Evolutionary conservation across 768 basidiomycete species (phyloP).

Genomic region (Butyriboletus loyo): DNA sequence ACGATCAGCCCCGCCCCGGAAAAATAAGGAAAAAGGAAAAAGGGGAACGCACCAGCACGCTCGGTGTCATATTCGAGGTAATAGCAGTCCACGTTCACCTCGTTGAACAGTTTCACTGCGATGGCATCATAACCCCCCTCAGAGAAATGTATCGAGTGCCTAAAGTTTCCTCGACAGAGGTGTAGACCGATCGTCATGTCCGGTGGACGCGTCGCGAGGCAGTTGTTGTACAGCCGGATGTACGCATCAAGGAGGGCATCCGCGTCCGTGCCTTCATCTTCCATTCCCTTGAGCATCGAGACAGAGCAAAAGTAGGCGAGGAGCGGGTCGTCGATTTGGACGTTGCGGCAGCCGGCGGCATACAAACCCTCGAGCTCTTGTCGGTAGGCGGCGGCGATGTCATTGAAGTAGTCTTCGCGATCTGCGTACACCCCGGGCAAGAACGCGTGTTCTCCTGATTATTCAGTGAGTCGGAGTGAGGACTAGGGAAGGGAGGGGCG

Average conservation of each 20-base stretch:
- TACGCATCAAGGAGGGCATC: conserved; percentile 63
- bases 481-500: not conserved
- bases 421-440: conserved; percentile 16
- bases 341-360: conserved; percentile 40
- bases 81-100: conserved; percentile 42
- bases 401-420: conserved; percentile 45
- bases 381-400: conserved; percentile 45
- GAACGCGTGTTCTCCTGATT: conserved; percentile 23
- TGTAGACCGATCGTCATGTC: conserved; percentile 44
- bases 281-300: conserved; percentile 53
- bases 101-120: conserved; percentile 43
- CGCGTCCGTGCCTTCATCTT: conserved; percentile 56
- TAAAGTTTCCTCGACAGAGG: conserved; percentile 40
- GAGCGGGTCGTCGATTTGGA: conserved; percentile 48
- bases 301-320: conserved; percentile 67
- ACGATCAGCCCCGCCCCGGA: not conserved
- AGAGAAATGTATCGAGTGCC: conserved; percentile 37
- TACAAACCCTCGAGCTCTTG: conserved; percentile 46
- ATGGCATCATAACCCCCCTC: conserved; percentile 47
- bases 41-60: conserved; percentile 36
- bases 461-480: not conserved
- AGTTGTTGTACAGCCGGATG: conserved; percentile 39
- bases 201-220: conserved; percentile 34
- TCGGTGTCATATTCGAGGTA: conserved; percentile 49
- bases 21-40: not conserved